A percentile compares a stretch with the other conserved stretches of the same genome.
phyloP scores from a whole-genome alignment of 2,329 filamentous ascomycete genomes.

The Microcera coccophila region DNA sequence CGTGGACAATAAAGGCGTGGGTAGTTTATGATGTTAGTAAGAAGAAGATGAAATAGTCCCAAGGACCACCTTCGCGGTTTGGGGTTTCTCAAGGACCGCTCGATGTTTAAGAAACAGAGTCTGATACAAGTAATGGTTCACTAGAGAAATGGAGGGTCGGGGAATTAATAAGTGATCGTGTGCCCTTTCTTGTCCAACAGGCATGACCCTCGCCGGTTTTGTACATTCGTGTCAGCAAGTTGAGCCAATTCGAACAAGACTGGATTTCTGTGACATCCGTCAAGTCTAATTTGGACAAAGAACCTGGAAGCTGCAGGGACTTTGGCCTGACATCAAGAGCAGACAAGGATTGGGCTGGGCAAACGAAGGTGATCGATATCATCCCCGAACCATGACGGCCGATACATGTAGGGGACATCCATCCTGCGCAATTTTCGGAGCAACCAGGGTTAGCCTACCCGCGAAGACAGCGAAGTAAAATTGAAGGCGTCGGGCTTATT shows the following conservation, averaged over 20 bases:
- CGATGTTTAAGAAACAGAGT: slow-evolving; percentile 24
- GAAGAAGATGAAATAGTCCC: slow-evolving; percentile 10
- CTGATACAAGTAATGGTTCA: slow-evolving; percentile 28
- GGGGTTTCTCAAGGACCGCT: slow-evolving; percentile 19
- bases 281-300: slow-evolving; percentile 24
- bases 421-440: not conserved
- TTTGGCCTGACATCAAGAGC: slow-evolving; percentile 10
- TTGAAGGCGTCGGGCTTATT: not conserved
- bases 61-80: slow-evolving; percentile 22
- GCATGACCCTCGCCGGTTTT: slow-evolving; percentile 24
- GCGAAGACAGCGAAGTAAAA: not conserved
- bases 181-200: slow-evolving; percentile 22
- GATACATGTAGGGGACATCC: not conserved
- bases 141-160: slow-evolving; percentile 5
- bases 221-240: slow-evolving; percentile 17
- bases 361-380: not conserved
- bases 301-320: slow-evolving; percentile 23
- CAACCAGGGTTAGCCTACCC: not conserved
- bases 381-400: not conserved
- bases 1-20: slow-evolving; percentile 12
- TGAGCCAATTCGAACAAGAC: slow-evolving; percentile 11
- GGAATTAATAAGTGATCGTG: not conserved
- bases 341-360: slow-evolving; percentile 15
- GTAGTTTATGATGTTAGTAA: slow-evolving; percentile 20
- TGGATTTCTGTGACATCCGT: slow-evolving; percentile 12